phyloP scores from a whole-genome alignment of 768 basidiomycete species.

The Stropharia rugosoannulata region DNA sequence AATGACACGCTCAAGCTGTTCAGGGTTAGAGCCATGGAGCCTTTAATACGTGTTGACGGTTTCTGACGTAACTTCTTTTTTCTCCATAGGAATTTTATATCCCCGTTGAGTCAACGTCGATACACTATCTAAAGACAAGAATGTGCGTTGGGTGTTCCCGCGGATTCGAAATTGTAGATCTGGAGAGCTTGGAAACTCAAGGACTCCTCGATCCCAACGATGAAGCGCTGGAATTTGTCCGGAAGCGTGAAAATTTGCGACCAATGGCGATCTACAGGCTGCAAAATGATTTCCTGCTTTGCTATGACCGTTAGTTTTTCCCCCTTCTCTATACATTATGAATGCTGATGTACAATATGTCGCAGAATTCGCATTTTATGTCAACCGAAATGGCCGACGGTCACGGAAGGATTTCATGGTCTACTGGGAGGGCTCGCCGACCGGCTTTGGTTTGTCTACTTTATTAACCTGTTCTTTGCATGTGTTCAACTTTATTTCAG shows the following conservation, averaged over 20 bases:
- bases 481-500: conserved; percentile 36
- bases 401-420: conserved; percentile 93
- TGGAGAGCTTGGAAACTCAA: conserved; percentile 96
- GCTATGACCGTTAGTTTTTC: conserved; percentile 83
- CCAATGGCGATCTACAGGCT: conserved; percentile 98
- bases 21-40: conserved; percentile 52
- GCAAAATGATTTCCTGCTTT: conserved; percentile 93
- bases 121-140: conserved; percentile 96
- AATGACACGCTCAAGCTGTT: conserved; percentile 93
- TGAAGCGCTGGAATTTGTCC: conserved; percentile 88
- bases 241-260: conserved; percentile 81
- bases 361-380: conserved; percentile 97
- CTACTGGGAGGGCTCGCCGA: conserved; percentile 93
- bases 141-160: conserved; percentile 96
- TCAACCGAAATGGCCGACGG: conserved; percentile 93
- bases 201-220: conserved; percentile 93
- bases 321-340: not conserved
- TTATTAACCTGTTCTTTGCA: not conserved
- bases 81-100: conserved; percentile 90
- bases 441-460: conserved; percentile 75
- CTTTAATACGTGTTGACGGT: not conserved
- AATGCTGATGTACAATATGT: not conserved
- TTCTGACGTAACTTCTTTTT: conserved; percentile 25
- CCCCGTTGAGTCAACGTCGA: conserved; percentile 93
- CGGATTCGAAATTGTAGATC: conserved; percentile 98